These are phyloP conservation scores for Geotrichum histeridarum DNA, from an alignment of 1,139 yeast genomes.

Conservation along the genomic window DNA sequence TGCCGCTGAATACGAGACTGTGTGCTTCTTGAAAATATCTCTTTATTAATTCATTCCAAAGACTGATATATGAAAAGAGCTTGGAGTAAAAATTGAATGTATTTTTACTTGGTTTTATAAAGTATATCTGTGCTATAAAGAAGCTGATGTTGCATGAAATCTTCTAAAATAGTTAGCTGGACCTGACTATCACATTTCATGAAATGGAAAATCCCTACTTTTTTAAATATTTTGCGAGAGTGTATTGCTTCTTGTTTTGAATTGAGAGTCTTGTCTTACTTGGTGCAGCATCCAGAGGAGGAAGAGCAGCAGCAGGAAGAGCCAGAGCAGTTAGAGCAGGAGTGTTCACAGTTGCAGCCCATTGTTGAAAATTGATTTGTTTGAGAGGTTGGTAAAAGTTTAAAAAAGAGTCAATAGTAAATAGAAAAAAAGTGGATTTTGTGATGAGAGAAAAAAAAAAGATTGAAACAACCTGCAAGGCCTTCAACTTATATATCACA, in stretches of 20 bases:
- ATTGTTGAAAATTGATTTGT: not conserved
- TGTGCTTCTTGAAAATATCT: not conserved
- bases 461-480: not conserved
- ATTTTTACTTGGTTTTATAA: not conserved
- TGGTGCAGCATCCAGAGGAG: constrained; percentile 2
- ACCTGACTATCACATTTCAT: not conserved
- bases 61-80: not conserved
- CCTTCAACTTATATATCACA: not conserved
- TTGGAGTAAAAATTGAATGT: not conserved
- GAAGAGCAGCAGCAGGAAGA: constrained; percentile 5
- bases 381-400: not conserved
- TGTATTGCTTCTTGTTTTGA: not conserved
- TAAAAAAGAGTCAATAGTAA: not conserved
- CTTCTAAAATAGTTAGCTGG: not conserved
- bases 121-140: not conserved
- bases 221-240: not conserved
- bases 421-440: not conserved
- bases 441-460: not conserved
- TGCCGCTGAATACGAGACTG: not conserved
- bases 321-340: constrained; percentile 6
- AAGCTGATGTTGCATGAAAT: not conserved
- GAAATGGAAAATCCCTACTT: not conserved
- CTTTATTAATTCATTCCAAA: not conserved
- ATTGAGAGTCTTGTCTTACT: not conserved
- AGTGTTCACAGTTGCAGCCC: constrained; percentile 2